Base-by-base conservation (phyloP, 2,329 filamentous ascomycete genomes). In the Colletotrichum sp. region DNA sequence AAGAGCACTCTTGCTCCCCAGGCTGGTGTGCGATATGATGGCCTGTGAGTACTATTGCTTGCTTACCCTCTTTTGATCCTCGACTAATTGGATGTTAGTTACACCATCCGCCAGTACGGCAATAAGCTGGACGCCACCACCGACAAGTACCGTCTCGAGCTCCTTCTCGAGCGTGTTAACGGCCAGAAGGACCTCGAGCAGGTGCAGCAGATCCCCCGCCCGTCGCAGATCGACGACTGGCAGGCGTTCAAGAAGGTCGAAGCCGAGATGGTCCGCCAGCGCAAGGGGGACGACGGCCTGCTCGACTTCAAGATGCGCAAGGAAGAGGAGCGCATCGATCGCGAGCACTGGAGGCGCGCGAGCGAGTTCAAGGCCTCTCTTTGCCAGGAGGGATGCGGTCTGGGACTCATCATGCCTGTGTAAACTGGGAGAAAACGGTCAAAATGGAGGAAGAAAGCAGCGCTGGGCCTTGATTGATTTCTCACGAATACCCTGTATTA, bases 171-270 rank as follows among this genome's bases (percentile, higher is more conserved):
- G 77, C 86, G 88, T 26, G 83, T 85, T 9, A 65, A 81, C 0
- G 83, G 82, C 13, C 89, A 91, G 78, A 82, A 72, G 3, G 77
- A 87, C 3, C 82, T 90, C 76, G 81, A 86, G 9, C 83, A 87
- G 8, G 78, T 91, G 10, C 77, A 81, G n/a, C 72, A 78, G n/a
- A 84, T 90, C 15, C 90, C 90, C 1, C 84, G 81, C 13, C 90
- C 90, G 3, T 90, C 89, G 3, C 88, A 92, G 79, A 78, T 90
- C 8, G 91, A 92, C 75, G 90, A 92, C 74, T 92, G 89, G 90
- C 75, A 83, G 3, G 79, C 90, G 10, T 91, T 88, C 80, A 84
- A 89, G 77, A 87, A 86, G 77, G 24, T 76, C 52, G 76, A 78
- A 68, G 67, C 73, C 39, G 77, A 78, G 55, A 75, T 72, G 30